Percentiles rank a stretch among this genome's conserved stretches.
phyloP scores from a whole-genome alignment of 2,329 filamentous ascomycete genomes.

The Pseudogymnoascus sp. region DNA sequence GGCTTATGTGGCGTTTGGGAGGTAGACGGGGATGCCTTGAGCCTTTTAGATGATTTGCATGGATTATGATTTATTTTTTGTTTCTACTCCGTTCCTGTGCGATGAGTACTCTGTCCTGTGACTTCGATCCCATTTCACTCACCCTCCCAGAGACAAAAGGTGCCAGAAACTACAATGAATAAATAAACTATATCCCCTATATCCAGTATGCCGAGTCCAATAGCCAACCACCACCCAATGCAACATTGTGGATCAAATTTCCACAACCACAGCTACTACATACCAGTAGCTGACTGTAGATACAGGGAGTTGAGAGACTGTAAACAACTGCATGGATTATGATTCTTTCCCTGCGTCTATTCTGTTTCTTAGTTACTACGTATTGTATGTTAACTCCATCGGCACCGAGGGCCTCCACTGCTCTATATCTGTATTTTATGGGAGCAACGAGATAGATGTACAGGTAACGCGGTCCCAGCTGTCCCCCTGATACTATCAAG shows the following conservation, averaged over 20 bases:
- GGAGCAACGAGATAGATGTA: neutral
- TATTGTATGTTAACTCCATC: neutral
- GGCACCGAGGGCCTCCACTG: neutral
- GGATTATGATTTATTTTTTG: neutral
- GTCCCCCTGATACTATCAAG: neutral
- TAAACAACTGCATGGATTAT: no score
- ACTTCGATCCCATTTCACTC: neutral
- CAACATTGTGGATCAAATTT: no score
- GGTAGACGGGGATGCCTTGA: conserved; percentile 2
- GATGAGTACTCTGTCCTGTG: neutral
- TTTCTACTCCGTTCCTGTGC: neutral
- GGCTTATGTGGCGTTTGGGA: conserved; percentile 1
- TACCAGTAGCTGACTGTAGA: no score
- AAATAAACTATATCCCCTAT: neutral
- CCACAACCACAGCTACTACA: no score
- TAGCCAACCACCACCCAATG: neutral
- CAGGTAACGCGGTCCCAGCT: neutral
- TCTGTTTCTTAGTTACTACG: neutral
- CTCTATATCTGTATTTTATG: neutral
- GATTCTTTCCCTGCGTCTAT: no score
- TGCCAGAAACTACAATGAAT: neutral
- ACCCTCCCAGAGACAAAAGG: neutral
- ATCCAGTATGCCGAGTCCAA: neutral
- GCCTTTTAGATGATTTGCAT: neutral
- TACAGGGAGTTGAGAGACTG: no score